phyloP scores from a whole-genome alignment of 1,284 basidiomycete species.

The Trametes sp. region DNA sequence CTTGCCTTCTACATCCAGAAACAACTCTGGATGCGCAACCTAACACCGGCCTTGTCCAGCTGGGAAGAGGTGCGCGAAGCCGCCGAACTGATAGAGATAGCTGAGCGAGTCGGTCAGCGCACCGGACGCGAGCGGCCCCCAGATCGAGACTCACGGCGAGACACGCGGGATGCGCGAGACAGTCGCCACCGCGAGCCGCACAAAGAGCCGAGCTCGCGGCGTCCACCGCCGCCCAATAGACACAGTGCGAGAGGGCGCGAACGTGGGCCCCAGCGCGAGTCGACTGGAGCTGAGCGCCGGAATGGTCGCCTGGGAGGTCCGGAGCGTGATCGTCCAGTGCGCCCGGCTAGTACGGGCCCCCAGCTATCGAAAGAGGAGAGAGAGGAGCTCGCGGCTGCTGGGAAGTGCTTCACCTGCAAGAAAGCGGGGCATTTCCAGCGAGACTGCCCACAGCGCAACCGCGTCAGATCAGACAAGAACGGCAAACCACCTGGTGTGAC shows the following conservation, averaged over 20 bases:
- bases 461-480: conserved; percentile 1
- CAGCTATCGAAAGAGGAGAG: conserved; percentile 14
- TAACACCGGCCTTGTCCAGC: conserved; percentile 36
- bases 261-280: too few species aligned
- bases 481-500: conserved; percentile 8
- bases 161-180: too few species aligned
- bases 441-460: background rate
- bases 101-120: conserved; percentile 12
- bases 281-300: too few species aligned
- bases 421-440: conserved; percentile 27
- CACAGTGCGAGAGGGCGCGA: too few species aligned
- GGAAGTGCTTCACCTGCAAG: conserved; percentile 28
- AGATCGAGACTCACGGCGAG: background rate
- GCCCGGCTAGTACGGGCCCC: background rate
- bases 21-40: conserved; percentile 38
- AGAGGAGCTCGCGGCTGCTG: conserved; percentile 12
- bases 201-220: too few species aligned
- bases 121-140: background rate
- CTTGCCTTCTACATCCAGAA: conserved; percentile 39
- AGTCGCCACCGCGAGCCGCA: too few species aligned
- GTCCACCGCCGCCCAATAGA: too few species aligned
- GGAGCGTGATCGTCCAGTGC: too few species aligned
- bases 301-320: too few species aligned
- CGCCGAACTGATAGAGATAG: conserved; percentile 28
- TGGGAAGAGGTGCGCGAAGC: conserved; percentile 25